phyloP scores from a whole-genome alignment of 108 stramenopile genomes.

The Cyclotella cryptica region DNA sequence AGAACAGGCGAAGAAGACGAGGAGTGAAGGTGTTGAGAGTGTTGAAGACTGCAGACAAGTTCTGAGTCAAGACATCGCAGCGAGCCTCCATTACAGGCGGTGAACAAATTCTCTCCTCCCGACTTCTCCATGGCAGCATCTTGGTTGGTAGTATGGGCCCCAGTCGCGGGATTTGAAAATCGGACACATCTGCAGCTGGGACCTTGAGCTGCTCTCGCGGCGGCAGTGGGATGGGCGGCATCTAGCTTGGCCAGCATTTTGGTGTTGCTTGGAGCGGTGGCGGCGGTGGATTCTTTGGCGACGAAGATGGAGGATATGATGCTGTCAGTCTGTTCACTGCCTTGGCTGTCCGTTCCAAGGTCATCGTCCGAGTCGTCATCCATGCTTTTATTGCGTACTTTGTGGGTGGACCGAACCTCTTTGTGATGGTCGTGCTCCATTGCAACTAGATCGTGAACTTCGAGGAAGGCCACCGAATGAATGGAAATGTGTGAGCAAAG shows the following conservation, averaged over 20 bases:
- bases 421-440: neutral
- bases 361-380: conserved; percentile 20
- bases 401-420: neutral
- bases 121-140: neutral
- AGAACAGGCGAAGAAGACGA: conserved; percentile 42
- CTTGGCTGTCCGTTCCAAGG: conserved; percentile 36
- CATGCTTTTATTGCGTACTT: conserved; percentile 26
- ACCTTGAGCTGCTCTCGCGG: conserved; percentile 33
- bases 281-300: conserved; percentile 28
- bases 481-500: neutral
- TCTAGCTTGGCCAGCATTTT: conserved; percentile 37
- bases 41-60: conserved; percentile 53
- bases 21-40: neutral
- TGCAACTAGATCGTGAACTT: conserved; percentile 64
- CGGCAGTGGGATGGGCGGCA: conserved; percentile 8
- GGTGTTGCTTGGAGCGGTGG: conserved; percentile 20
- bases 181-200: conserved; percentile 67
- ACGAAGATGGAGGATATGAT: conserved; percentile 76
- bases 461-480: conserved; percentile 3
- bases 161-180: conserved; percentile 53
- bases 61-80: conserved; percentile 70
- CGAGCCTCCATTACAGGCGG: conserved; percentile 76
- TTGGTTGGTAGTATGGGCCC: neutral
- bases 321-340: conserved; percentile 72
- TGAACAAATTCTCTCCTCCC: conserved; percentile 66